These are phyloP conservation scores for Podospora comata DNA, from an alignment of 495 filamentous ascomycete genomes.

Conservation along the genomic window DNA sequence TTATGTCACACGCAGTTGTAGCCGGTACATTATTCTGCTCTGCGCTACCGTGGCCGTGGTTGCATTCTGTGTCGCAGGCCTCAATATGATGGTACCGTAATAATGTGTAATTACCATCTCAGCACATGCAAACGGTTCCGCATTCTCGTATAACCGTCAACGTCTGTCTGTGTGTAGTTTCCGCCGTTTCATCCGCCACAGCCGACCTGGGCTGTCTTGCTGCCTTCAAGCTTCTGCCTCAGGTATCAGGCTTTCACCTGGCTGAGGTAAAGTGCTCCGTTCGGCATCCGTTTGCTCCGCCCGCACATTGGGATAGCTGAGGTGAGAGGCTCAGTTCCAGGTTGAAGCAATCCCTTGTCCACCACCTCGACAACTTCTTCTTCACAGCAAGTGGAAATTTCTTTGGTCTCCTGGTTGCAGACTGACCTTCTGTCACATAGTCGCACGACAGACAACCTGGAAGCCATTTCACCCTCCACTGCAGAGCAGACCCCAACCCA, in stretches of 20 bases:
- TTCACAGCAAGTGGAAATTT: no score
- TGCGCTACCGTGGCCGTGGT: no score
- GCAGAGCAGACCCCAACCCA: slow-evolving; percentile 1
- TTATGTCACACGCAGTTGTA: slow-evolving; percentile 10
- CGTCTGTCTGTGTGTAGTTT: slow-evolving; percentile 1
- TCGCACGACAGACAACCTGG: background rate
- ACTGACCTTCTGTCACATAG: no score
- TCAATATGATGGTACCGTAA: background rate
- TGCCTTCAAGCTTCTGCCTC: background rate
- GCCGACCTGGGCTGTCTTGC: background rate
- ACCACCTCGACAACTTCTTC: background rate
- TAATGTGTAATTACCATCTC: background rate
- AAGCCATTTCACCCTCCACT: no score
- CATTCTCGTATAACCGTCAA: background rate
- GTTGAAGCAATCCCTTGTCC: background rate
- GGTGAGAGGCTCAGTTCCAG: background rate
- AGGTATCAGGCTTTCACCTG: background rate
- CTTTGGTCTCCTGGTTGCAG: no score
- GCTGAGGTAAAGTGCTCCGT: background rate
- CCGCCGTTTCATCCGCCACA: slow-evolving; percentile 8
- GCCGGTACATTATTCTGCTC: background rate
- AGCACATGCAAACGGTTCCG: background rate
- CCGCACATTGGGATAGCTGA: background rate
- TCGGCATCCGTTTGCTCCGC: background rate
- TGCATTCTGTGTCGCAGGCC: no score